These are phyloP conservation scores for Pseudogymnoascus sp. DNA, from an alignment of 2,329 filamentous ascomycete species.

Conservation along the genomic window DNA sequence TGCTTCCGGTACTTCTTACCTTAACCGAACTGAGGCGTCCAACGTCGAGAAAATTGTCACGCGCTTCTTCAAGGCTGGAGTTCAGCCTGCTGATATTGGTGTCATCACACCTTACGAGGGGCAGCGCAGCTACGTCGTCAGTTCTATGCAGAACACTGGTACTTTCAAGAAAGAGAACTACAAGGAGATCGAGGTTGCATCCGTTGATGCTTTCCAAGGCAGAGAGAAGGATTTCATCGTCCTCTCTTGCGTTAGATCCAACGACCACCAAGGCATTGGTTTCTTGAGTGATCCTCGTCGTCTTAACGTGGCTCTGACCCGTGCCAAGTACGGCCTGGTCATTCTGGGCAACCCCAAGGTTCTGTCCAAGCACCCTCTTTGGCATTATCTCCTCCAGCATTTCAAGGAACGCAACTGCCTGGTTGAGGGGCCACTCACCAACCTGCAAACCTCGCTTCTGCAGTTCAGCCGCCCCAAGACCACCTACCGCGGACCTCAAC, in stretches of 20 bases:
- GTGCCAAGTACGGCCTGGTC: slow-evolving; percentile 92
- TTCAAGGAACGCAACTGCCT: slow-evolving; percentile 97
- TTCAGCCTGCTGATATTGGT: slow-evolving; percentile 88
- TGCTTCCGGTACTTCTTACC: slow-evolving; percentile 92
- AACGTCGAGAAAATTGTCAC: slow-evolving; percentile 99
- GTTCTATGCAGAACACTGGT: slow-evolving; percentile 97
- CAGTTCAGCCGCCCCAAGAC: slow-evolving; percentile 94
- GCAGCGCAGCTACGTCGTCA: slow-evolving; percentile 95
- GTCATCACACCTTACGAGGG: slow-evolving; percentile 99
- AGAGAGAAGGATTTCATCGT: slow-evolving; percentile 99
- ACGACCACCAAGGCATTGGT: slow-evolving; percentile 97
- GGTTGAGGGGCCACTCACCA: slow-evolving; percentile 89
- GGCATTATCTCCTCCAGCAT: slow-evolving; percentile 90
- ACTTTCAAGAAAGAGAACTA: slow-evolving; percentile 98
- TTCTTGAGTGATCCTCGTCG: slow-evolving; percentile 96
- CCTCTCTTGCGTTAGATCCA: slow-evolving; percentile 93
- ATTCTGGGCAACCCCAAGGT: slow-evolving; percentile 98
- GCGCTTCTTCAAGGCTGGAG: slow-evolving; percentile 96
- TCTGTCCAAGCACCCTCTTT: slow-evolving; percentile 92
- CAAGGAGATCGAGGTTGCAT: slow-evolving; percentile 97
- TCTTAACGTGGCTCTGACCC: slow-evolving; percentile 92
- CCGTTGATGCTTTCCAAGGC: slow-evolving; percentile 96
- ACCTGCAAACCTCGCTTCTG: slow-evolving; percentile 88
- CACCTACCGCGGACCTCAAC: slow-evolving; percentile 80
- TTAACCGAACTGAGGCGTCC: slow-evolving; percentile 93